Evolutionary conservation across 1,284 basidiomycete species (phyloP).

Genomic region (Cutaneotrichosporon sp.): DNA sequence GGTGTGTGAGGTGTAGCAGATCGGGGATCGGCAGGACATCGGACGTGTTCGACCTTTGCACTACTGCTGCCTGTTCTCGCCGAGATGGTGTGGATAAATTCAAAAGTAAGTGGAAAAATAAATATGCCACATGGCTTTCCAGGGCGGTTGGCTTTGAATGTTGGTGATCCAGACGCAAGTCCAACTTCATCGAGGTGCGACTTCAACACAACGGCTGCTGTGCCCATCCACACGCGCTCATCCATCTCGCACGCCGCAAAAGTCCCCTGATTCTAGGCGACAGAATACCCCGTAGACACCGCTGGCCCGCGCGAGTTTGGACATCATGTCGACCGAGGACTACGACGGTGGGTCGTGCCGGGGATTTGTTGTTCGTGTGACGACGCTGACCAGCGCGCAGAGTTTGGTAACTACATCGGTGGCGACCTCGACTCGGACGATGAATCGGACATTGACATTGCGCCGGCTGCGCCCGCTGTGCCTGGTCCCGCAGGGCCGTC

Average conservation of each 20-base stretch:
- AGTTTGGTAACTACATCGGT: conserved; percentile 92
- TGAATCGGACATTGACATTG: conserved; percentile 49
- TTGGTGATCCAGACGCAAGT: background rate
- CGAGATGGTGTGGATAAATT: background rate
- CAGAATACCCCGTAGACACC: background rate
- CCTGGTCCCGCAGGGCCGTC: conserved; percentile 36
- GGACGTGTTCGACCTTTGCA: background rate
- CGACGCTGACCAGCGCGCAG: conserved; percentile 18
- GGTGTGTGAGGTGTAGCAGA: conserved; percentile 1
- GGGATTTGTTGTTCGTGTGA: background rate
- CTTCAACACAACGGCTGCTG: too few relatives aligned
- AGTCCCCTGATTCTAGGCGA: background rate
- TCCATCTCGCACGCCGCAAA: background rate
- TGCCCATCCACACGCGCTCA: background rate
- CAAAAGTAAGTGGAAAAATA: background rate
- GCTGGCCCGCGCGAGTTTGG: background rate
- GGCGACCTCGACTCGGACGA: conserved; percentile 86
- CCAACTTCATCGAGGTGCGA: too few relatives aligned
- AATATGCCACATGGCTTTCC: background rate
- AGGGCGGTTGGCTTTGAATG: background rate
- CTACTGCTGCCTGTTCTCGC: too few relatives aligned
- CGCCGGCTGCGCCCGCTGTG: conserved; percentile 22
- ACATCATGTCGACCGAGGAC: conserved; percentile 47
- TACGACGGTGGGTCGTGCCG: conserved; percentile 39
- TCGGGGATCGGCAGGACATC: background rate